Percentiles rank a stretch among this genome's conserved stretches.
phyloP scores from a whole-genome alignment of 495 filamentous ascomycete species.

The Aspergillus campestris region DNA sequence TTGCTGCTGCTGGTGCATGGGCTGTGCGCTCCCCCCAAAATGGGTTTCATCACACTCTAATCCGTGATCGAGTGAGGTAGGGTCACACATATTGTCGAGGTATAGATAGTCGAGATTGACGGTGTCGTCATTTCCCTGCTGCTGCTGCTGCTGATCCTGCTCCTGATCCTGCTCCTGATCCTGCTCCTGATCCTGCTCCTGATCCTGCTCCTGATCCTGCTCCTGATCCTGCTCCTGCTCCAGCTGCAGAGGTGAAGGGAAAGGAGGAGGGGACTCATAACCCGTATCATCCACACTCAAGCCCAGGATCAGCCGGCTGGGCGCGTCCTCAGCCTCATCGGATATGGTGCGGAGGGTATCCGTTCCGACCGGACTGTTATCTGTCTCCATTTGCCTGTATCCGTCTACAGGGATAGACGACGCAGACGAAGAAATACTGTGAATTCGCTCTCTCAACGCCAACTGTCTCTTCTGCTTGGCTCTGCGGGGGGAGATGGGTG shows the following conservation, averaged over 20 bases:
- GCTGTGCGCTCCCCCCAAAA: no score
- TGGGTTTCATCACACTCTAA: no score
- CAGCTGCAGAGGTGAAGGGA: neutral
- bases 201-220: neutral
- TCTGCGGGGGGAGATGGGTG: neutral
- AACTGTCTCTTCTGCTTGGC: no score
- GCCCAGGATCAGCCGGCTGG: no score
- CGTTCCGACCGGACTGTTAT: no score
- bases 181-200: neutral
- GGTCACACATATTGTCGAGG: neutral
- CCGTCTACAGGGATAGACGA: no score
- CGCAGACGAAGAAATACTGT: no score
- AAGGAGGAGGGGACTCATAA: neutral
- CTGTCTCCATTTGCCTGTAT: no score
- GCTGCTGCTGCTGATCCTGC: neutral
- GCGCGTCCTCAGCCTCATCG: no score
- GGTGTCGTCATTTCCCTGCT: neutral
- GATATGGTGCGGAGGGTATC: no score
- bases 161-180: neutral
- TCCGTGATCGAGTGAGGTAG: no score
- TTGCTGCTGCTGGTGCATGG: neutral
- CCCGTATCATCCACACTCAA: neutral
- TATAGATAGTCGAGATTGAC: slow-evolving; percentile 10
- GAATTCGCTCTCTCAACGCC: no score
- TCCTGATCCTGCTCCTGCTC: neutral